These are phyloP conservation scores for Colletotrichum sp. DNA, from an alignment of 2,329 filamentous ascomycete species.

Conservation along the genomic window DNA sequence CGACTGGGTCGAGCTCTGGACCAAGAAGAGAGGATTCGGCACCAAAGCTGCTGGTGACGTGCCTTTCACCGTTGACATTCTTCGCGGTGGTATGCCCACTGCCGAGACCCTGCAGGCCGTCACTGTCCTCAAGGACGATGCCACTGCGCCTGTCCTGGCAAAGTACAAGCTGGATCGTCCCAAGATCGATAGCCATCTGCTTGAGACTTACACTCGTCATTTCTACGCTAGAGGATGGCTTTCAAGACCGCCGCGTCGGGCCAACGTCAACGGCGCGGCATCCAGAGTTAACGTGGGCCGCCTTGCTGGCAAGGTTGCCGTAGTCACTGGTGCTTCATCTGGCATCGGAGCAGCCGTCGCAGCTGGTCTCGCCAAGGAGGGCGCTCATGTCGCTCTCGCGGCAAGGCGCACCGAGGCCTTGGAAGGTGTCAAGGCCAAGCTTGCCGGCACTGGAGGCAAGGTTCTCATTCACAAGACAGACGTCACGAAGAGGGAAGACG, in stretches of 20 bases:
- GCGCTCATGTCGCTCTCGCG: slow-evolving; percentile 73
- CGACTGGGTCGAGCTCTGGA: slow-evolving; percentile 78
- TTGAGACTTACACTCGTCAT: slow-evolving; percentile 80
- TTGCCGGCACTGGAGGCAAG: slow-evolving; percentile 62
- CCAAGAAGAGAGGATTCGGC: slow-evolving; percentile 67
- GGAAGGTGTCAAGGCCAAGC: slow-evolving; percentile 67
- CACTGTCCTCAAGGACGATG: slow-evolving; percentile 74
- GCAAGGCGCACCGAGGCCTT: slow-evolving; percentile 74
- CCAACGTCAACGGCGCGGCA: slow-evolving; percentile 28
- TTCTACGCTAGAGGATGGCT: slow-evolving; percentile 85
- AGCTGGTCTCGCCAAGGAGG: slow-evolving; percentile 70
- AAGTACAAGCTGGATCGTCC: slow-evolving; percentile 63
- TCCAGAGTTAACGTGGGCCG: slow-evolving; percentile 52
- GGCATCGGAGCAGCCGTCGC: slow-evolving; percentile 81
- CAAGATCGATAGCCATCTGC: slow-evolving; percentile 71
- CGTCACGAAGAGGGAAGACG: slow-evolving; percentile 70
- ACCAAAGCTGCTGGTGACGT: slow-evolving; percentile 70
- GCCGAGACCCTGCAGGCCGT: slow-evolving; percentile 74
- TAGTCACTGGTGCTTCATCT: slow-evolving; percentile 81
- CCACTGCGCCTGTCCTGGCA: slow-evolving; percentile 65
- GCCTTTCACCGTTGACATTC: slow-evolving; percentile 78
- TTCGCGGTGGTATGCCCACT: slow-evolving; percentile 80
- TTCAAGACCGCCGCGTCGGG: slow-evolving; percentile 61
- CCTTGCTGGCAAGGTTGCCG: slow-evolving; percentile 71
- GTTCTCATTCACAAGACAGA: slow-evolving; percentile 74